Conservation (phyloP, 805 yeast species). For the fission yeast (Schizosaccharomyces pombe) region ASM294v3 CU329670.1:2134501-2135000, state of each 20-base stretch:
- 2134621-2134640: conserved; percentile 21
- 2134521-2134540: background rate
- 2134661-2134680: conserved; percentile 54
- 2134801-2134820: conserved; percentile 79
- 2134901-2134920: conserved; percentile 97
- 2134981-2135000: conserved; percentile 4
- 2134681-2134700: conserved; percentile 65
- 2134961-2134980: conserved; percentile 12
- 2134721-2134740: conserved; percentile 63
- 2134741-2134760: conserved; percentile 2
- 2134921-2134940: conserved; percentile 61
- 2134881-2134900: conserved; percentile 23
- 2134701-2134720: conserved; percentile 76
- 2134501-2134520: background rate
- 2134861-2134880: conserved; percentile 33
- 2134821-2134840: conserved; percentile 88
- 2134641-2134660: conserved; percentile 30
- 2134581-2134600: conserved; percentile 17
- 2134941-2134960: conserved; percentile 63
- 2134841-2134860: conserved; percentile 35
- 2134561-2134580: background rate
- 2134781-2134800: background rate
- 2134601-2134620: conserved; percentile 19
- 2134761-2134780: background rate
- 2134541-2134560: background rate